Conservation (phyloP, 1,284 basidiomycete species). For the Malassezia equina region DNA sequence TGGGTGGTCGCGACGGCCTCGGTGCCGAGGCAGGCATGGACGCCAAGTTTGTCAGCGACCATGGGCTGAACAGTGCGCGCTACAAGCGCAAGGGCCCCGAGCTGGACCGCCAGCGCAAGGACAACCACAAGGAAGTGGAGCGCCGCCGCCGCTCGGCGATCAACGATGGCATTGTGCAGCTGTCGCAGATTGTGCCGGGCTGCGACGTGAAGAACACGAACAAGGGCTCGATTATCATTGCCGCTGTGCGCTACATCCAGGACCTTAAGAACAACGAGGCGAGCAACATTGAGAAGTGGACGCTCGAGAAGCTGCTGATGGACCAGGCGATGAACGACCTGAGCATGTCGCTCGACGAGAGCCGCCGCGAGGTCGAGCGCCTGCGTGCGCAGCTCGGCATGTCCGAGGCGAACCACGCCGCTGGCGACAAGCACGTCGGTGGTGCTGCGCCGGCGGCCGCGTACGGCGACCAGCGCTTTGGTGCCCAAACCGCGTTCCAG, state of each 20-base stretch:
- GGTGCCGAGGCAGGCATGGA: conserved; percentile 15
- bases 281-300: conserved; percentile 76
- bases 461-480: conserved; percentile 15
- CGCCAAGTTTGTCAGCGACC: conserved; percentile 23
- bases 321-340: conserved; percentile 58
- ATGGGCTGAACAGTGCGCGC: conserved; percentile 9
- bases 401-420: conserved; percentile 4
- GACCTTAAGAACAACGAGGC: conserved; percentile 81
- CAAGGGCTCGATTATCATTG: conserved; percentile 73
- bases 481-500: conserved; percentile 5
- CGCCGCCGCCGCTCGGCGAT: conserved; percentile 83
- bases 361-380: conserved; percentile 27
- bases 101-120: conserved; percentile 37
- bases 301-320: conserved; percentile 81
- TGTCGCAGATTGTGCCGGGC: conserved; percentile 70
- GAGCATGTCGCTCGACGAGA: conserved; percentile 34
- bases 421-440: neutral
- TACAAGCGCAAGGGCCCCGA: conserved; percentile 28
- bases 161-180: conserved; percentile 86
- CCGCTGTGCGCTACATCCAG: conserved; percentile 77
- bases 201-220: conserved; percentile 66
- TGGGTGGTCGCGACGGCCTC: conserved; percentile 13
- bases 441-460: neutral
- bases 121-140: conserved; percentile 74
- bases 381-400: conserved; percentile 29